Conservation (phyloP, 2,329 filamentous ascomycete genomes). For the Chalara sp. region DNA sequence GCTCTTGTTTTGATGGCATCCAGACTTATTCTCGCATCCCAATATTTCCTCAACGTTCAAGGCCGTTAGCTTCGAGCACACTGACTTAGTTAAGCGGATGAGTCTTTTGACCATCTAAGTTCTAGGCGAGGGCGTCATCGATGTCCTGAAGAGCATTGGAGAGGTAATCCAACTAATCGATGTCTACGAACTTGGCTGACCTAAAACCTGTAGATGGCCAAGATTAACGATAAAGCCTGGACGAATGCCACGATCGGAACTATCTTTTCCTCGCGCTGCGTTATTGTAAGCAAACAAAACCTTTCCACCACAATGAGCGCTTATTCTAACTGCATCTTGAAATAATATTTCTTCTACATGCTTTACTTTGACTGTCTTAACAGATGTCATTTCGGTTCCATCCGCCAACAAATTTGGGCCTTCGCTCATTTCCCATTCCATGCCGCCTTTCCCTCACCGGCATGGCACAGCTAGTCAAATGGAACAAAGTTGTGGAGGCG, state of each 20-base stretch:
- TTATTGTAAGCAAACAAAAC: conserved; percentile 8
- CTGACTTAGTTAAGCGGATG: conserved; percentile 51
- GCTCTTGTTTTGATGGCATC: not conserved
- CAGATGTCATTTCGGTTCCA: conserved; percentile 12
- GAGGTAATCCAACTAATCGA: no score
- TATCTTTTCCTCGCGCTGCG: conserved; percentile 9
- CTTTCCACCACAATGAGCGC: not conserved
- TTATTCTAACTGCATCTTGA: not conserved
- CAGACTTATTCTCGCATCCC: conserved; percentile 8
- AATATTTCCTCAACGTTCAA: conserved; percentile 14
- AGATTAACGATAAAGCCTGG: conserved; percentile 6
- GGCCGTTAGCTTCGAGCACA: conserved; percentile 46
- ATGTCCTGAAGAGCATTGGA: conserved; percentile 14
- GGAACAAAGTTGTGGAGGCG: no score
- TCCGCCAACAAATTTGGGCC: conserved; percentile 30
- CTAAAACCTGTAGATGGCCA: no score
- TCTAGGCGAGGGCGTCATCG: conserved; percentile 22
- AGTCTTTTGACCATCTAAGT: conserved; percentile 52
- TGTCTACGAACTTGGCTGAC: no score
- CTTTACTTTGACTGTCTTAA: conserved; percentile 19
- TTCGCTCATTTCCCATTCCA: conserved; percentile 39
- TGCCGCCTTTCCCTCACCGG: no score
- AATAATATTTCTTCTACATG: conserved; percentile 22
- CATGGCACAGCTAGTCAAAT: no score
- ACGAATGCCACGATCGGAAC: conserved; percentile 9